Base-by-base conservation (phyloP, 345 rosid genomes). In the Trapa incisa region DNA sequence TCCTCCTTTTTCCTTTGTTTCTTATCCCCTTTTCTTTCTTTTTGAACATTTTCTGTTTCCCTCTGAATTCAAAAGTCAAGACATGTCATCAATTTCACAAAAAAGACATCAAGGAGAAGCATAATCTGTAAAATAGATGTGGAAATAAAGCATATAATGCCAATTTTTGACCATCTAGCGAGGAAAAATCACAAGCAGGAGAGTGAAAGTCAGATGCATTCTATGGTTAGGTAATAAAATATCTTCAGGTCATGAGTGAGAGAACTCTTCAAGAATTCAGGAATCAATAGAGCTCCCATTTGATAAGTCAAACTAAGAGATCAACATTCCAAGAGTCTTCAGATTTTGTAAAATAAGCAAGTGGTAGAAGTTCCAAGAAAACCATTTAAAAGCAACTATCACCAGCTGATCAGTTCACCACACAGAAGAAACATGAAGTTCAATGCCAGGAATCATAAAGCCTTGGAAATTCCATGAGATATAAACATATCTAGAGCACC, bases 11-110 rank as follows among this genome's bases (percentile, higher is more conserved):
- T 77, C 65, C 75, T 75, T 57, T 64, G 65, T 52, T 70, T 76
- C 64, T 47, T 74, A 54, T 72, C 76, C 54, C 68, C 72, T 47
- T 50, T 73, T 64, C 73, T 69, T 62, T 71, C 81, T 64, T 68
- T 72, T 77, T 66, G 52, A 67, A 65, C 75, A 71, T 75, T 68
- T 68, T 77, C 68, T 62, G 70, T 78, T 75, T 76, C 62, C 69
- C 81, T 79, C 80, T 78, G 75, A 22, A 78, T 66, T 73, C 67
- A 45, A 73, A 79, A 35, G 64, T 73, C 68, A 72, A 75, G 65
- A 66, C 58, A 58, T 75, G 58, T 76, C 42, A 71, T 72, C 66
- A 80, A 45, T 73, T 73, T 43, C 29, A 58, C 70, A 75, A 52
- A 22, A 22, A 42, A 38, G 63, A 57, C 48, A 38, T 37, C 9